Evolutionary conservation across 1,139 yeast genomes (phyloP), one percentile per base, ranked within the genome.

Genomic region (Geotrichum histeridarum): DNA sequence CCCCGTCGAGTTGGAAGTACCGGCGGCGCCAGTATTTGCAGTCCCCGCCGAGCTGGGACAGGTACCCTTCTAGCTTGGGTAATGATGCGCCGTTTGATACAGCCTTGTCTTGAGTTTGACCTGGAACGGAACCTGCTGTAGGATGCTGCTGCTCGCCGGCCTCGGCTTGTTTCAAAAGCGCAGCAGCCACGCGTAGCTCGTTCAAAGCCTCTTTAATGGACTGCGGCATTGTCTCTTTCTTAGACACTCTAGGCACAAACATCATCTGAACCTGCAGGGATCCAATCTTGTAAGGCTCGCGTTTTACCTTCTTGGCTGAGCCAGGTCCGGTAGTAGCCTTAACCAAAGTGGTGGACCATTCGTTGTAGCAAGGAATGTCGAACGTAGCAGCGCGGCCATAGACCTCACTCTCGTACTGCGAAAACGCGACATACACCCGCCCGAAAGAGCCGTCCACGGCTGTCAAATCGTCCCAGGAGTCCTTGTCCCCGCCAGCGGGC

Each of bases 381-480:
- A 81, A 78, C 51, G 74, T 74, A 45, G 74, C 73, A 0, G 82
- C 75, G 52, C 72, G 71, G 31, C 87, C 86, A 17, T 78, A 79
- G 35, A 84, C 73, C 44, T 75, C 76, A 30, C 74, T 70, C 63
- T 82, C 83, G 62, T 79, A 79, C 59, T 82, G 82, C 43, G 79
- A 77, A 61, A 90, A 79, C 49, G 79, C 80, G 55, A 90, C 74
- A 61, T 83, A 82, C 57, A 88, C 79, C 61, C 91, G 77, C 1
- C 88, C 96, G 74, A 87, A 89, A 9, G 96, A 86, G 0, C 98
- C 98, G 70, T 91, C 97, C 50, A 75, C 76, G 1, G 96, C 96
- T n/a, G 53, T 49, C 41, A 41, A 14, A 9, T 51, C 51, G 18
- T 50, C 52, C 45, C 57, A 48, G 14, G 48, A 8, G 27, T 47